A percentile compares a stretch with the other conserved stretches of the same genome.
phyloP scores from a whole-genome alignment of 1,284 basidiomycete species.

The Pyrrhoderma noxium region DNA sequence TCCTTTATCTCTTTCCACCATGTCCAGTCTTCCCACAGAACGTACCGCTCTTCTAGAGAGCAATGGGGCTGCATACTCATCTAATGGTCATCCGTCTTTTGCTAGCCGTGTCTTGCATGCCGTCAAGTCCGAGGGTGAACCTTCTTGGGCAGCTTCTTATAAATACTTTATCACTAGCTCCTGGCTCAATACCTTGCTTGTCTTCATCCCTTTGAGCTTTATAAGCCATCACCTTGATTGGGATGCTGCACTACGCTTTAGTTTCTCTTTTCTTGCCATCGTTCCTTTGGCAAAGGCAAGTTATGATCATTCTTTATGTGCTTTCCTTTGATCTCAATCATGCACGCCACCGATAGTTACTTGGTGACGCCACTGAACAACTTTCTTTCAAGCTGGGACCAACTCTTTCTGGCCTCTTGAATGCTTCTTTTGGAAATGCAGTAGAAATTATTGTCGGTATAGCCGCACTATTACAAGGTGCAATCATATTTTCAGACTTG shows the following conservation, averaged over 20 bases:
- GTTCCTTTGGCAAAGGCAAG: constrained; percentile 76
- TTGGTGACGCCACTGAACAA: constrained; percentile 86
- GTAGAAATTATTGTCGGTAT: constrained; percentile 85
- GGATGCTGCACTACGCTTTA: constrained; percentile 81
- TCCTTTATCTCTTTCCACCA: constrained; percentile 23
- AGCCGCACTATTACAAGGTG: constrained; percentile 77
- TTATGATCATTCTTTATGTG: neutral
- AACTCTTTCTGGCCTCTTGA: constrained; percentile 79
- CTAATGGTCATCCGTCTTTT: constrained; percentile 22
- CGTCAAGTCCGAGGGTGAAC: constrained; percentile 53
- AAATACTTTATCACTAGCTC: constrained; percentile 63
- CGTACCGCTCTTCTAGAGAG: constrained; percentile 36
- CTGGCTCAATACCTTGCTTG: constrained; percentile 72
- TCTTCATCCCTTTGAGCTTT: constrained; percentile 69
- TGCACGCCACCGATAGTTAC: constrained; percentile 36
- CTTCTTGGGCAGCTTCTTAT: constrained; percentile 54
- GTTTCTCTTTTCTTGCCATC: constrained; percentile 80
- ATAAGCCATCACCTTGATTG: constrained; percentile 57
- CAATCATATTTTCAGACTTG: constrained; percentile 19
- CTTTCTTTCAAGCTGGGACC: constrained; percentile 73
- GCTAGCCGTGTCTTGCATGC: constrained; percentile 34
- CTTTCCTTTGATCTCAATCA: no score
- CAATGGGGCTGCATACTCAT: constrained; percentile 30
- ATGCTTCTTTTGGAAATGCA: constrained; percentile 78
- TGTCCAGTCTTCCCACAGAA: constrained; percentile 24